These are phyloP conservation scores for Alternaria solani DNA, from an alignment of 2,329 filamentous ascomycete genomes.

Conservation along the genomic window DNA sequence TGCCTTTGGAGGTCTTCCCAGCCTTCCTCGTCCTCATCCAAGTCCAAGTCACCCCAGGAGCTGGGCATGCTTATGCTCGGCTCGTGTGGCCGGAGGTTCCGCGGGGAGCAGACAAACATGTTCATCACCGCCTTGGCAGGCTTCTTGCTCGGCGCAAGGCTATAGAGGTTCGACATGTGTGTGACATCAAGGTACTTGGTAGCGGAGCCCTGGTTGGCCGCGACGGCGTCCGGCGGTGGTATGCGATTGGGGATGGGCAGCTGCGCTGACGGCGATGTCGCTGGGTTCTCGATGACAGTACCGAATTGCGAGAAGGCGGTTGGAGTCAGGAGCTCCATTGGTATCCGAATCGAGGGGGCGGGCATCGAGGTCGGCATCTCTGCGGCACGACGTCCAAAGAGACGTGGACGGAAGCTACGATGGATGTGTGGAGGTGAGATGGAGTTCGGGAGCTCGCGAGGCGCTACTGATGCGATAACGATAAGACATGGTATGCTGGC, in stretches of 20 bases:
- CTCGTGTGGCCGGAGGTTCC: conserved; percentile 59
- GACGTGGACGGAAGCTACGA: conserved; percentile 6
- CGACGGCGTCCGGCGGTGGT: conserved; percentile 58
- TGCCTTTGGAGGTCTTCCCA: conserved; percentile 32
- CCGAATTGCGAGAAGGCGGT: conserved; percentile 80
- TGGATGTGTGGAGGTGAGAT: conserved; percentile 10
- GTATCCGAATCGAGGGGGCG: conserved; percentile 57
- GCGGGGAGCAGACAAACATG: conserved; percentile 86
- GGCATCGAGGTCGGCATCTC: conserved; percentile 52
- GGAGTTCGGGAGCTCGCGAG: conserved; percentile 25
- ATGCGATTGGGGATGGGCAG: conserved; percentile 59
- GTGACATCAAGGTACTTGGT: conserved; percentile 86
- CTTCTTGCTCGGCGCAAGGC: conserved; percentile 66
- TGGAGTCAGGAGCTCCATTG: conserved; percentile 71
- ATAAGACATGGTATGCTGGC: conserved; percentile 7
- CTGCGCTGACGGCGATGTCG: conserved; percentile 55
- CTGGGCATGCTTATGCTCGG: conserved; percentile 47
- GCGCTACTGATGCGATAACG: conserved; percentile 21
- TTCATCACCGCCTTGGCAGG: conserved; percentile 73
- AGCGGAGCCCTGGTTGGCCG: conserved; percentile 85
- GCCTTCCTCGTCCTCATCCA: conserved; percentile 44
- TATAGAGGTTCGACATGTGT: conserved; percentile 74
- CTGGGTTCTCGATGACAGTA: conserved; percentile 79
- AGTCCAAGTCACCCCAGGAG: conserved; percentile 45
- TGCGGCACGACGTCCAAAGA: conserved; percentile 9